phyloP scores from a whole-genome alignment of 1,284 basidiomycete genomes.

The Trichosporon sp. region DNA sequence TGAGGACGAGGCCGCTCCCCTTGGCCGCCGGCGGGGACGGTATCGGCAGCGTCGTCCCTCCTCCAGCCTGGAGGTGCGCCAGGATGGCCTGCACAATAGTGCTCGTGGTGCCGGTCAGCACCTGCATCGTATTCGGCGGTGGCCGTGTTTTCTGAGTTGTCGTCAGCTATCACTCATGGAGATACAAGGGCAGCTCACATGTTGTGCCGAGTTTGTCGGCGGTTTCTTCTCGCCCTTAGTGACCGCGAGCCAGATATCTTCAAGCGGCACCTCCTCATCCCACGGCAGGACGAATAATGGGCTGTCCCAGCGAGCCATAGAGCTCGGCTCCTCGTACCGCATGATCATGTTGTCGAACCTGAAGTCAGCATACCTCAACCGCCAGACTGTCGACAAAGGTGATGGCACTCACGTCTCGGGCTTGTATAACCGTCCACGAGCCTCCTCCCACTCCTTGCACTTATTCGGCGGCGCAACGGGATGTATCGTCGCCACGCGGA shows the following conservation, averaged over 20 bases:
- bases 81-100: slow-evolving; percentile 64
- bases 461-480: slow-evolving; percentile 71
- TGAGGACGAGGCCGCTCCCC: slow-evolving; percentile 22
- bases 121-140: slow-evolving; percentile 72
- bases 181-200: slow-evolving; percentile 52
- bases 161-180: background rate
- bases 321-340: slow-evolving; percentile 91
- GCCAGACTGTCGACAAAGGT: background rate
- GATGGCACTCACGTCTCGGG: slow-evolving; percentile 63
- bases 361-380: no score
- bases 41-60: slow-evolving; percentile 53
- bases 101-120: slow-evolving; percentile 66
- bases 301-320: slow-evolving; percentile 95
- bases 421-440: slow-evolving; percentile 54
- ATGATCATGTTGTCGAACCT: slow-evolving; percentile 84
- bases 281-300: slow-evolving; percentile 81
- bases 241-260: slow-evolving; percentile 73
- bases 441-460: slow-evolving; percentile 70
- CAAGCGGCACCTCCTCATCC: slow-evolving; percentile 61
- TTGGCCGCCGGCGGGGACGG: slow-evolving; percentile 54
- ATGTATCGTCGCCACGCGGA: slow-evolving; percentile 79
- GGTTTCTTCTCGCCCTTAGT: slow-evolving; percentile 74
- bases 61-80: slow-evolving; percentile 53
- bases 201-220: slow-evolving; percentile 73
- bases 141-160: slow-evolving; percentile 61